phyloP scores from a whole-genome alignment of 2,329 filamentous ascomycete species.

The Rachicladosporium sp. region DNA sequence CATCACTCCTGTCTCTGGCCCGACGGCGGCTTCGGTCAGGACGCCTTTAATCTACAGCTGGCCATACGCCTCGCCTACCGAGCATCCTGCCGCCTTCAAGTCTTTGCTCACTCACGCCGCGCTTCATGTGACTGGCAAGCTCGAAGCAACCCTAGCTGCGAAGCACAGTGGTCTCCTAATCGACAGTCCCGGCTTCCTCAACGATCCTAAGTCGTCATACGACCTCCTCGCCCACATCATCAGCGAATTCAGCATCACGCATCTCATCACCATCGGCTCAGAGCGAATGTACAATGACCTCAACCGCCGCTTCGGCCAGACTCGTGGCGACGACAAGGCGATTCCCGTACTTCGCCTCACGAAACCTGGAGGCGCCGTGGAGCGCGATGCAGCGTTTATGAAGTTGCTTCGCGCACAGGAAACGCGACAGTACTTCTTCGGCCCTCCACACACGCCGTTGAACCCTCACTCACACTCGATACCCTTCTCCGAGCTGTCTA shows the following conservation, averaged over 20 bases:
- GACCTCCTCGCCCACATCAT: conserved; percentile 73
- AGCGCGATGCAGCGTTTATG: conserved; percentile 62
- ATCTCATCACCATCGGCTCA: conserved; percentile 72
- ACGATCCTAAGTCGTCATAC: conserved; percentile 51
- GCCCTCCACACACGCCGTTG: conserved; percentile 55
- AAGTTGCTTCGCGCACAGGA: conserved; percentile 60
- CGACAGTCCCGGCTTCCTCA: conserved; percentile 63
- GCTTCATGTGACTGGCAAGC: conserved; percentile 60
- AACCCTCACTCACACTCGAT: conserved; percentile 81
- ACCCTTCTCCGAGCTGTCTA: conserved; percentile 58
- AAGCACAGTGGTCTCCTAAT: conserved; percentile 69
- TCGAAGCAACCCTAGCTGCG: conserved; percentile 62
- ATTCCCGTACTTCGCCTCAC: conserved; percentile 68
- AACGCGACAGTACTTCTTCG: conserved; percentile 92
- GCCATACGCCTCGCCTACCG: conserved; percentile 60
- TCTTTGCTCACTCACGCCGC: conserved; percentile 65
- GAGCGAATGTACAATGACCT: conserved; percentile 65
- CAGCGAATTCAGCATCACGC: conserved; percentile 55
- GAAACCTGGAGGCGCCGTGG: conserved; percentile 74
- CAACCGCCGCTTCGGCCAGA: conserved; percentile 49
- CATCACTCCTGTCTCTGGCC: conserved; percentile 78
- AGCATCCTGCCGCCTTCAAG: conserved; percentile 58
- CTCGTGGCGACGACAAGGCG: conserved; percentile 42
- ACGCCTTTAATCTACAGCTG: conserved; percentile 85
- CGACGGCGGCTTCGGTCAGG: conserved; percentile 79